phyloP scores from a whole-genome alignment of 1,284 basidiomycete genomes.

The Clitocybe nebularis region DNA sequence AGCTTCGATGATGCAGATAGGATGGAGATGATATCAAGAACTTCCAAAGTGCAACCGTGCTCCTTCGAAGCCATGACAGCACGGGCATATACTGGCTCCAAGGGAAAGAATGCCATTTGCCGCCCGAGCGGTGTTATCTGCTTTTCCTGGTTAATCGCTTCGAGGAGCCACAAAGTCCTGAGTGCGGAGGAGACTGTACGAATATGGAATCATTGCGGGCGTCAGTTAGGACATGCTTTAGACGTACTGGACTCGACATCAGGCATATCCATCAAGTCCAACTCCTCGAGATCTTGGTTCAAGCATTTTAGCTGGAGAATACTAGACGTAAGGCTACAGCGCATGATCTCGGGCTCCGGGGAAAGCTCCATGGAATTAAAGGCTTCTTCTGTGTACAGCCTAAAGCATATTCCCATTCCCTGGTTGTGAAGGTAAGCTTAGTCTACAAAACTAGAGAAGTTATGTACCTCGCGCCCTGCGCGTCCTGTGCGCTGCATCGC shows the following conservation, averaged over 20 bases:
- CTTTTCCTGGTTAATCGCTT: conserved; percentile 65
- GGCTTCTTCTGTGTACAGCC: conserved; percentile 81
- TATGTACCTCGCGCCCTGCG: conserved; percentile 80
- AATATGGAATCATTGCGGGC: not conserved
- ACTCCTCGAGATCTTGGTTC: conserved; percentile 70
- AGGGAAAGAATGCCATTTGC: conserved; percentile 79
- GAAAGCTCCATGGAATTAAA: conserved; percentile 66
- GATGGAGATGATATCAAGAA: conserved; percentile 78
- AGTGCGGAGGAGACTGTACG: conserved; percentile 63
- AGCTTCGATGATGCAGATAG: conserved; percentile 74
- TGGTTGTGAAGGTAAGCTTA: conserved; percentile 24
- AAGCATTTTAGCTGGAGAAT: conserved; percentile 84
- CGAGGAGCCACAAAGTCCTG: conserved; percentile 71
- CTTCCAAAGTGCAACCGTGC: conserved; percentile 66
- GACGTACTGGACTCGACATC: conserved; percentile 64
- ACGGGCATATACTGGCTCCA: conserved; percentile 80
- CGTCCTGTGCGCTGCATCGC: conserved; percentile 86
- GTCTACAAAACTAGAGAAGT: conserved; percentile 7
- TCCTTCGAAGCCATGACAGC: conserved; percentile 72
- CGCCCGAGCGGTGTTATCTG: conserved; percentile 68
- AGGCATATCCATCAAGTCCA: conserved; percentile 86
- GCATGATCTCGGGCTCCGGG: conserved; percentile 83
- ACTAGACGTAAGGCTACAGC: conserved; percentile 80
- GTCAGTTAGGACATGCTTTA: not conserved
- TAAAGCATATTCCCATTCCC: conserved; percentile 82